Conservation (phyloP, 176 grass and related monocot genomes). For the barley (Hordeum vulgare) region MorexV3_pseudomolecules_assembly NC_058518.1:310579293-310579792, state of each 20-base stretch:
- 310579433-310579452: slow-evolving; percentile 4
- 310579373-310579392: neutral
- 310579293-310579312: slow-evolving; percentile 8
- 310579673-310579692: no score
- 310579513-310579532: neutral
- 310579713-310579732: neutral
- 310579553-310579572: neutral
- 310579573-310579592: neutral
- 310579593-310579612: neutral
- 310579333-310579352: neutral
- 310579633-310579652: neutral
- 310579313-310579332: neutral
- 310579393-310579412: neutral
- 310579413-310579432: neutral
- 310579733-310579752: neutral
- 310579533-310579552: neutral
- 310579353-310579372: neutral
- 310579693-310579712: neutral
- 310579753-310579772: neutral
- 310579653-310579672: neutral
- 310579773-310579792: neutral
- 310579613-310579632: neutral
- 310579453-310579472: neutral
- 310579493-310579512: neutral
- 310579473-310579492: neutral